These are phyloP conservation scores for Pascua guehoae DNA, from an alignment of 1,284 basidiomycete species.

Conservation along the genomic window DNA sequence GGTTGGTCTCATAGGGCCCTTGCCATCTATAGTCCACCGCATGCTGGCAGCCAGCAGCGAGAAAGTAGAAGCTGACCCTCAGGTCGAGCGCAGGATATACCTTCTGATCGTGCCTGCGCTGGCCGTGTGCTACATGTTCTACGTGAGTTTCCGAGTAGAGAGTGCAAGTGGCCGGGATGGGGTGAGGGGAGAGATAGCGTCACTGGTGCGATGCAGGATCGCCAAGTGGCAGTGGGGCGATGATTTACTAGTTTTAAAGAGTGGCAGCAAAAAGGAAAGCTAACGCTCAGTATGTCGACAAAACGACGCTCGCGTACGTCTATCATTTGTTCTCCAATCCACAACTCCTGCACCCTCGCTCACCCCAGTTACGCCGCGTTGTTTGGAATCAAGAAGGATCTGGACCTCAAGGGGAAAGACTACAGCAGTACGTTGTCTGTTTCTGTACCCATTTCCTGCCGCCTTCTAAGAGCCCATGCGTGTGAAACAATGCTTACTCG, in stretches of 20 bases:
- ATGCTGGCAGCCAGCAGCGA: no score
- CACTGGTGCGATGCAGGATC: no score
- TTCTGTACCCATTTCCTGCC: constrained; percentile 15
- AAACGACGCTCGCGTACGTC: constrained; percentile 42
- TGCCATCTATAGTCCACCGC: no score
- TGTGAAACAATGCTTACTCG: constrained; percentile 17
- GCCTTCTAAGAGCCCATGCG: neutral
- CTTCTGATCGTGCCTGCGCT: constrained; percentile 48
- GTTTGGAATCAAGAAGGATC: constrained; percentile 42
- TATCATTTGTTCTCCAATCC: neutral
- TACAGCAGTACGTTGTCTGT: constrained; percentile 24
- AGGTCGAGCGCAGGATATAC: constrained; percentile 48
- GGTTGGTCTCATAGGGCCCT: no score
- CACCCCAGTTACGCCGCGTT: constrained; percentile 7
- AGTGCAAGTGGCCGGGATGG: no score
- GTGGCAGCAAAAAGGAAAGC: no score
- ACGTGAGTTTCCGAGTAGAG: constrained; percentile 11
- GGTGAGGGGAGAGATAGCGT: no score
- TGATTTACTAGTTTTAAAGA: no score
- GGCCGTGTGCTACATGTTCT: constrained; percentile 52
- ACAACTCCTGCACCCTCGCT: constrained; percentile 6
- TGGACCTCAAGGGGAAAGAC: constrained; percentile 29
- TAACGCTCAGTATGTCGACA: constrained; percentile 5
- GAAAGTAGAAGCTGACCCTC: neutral
- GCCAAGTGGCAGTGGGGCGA: no score